Conservation (phyloP, 83 land plant genomes). For the Thuja plicata region DNA sequence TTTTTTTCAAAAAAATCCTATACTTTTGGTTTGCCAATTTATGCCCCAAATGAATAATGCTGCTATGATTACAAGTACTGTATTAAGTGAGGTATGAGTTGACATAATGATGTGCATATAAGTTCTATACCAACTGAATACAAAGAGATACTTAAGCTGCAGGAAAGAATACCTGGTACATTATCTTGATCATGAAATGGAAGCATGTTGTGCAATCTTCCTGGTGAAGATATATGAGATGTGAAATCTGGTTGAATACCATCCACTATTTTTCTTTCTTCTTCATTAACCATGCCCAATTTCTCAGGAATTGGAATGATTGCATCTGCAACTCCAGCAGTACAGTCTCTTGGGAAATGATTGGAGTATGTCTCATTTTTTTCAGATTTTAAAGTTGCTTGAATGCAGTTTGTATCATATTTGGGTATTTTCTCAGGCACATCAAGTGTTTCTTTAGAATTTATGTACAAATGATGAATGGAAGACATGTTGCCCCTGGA, state of each 20-base stretch:
- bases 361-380: neutral
- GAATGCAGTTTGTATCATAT: neutral
- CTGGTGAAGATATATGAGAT: neutral
- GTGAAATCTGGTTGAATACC: neutral
- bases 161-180: neutral
- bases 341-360: neutral
- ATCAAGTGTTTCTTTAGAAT: neutral
- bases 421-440: neutral
- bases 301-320: neutral
- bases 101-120: neutral
- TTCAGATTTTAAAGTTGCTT: neutral
- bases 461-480: neutral
- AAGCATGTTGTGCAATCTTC: neutral
- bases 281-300: neutral
- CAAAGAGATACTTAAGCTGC: neutral
- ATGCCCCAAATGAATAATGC: no score
- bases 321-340: neutral
- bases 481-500: neutral
- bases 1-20: no score
- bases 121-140: neutral
- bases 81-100: neutral
- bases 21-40: no score
- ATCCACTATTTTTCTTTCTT: neutral
- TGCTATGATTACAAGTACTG: neutral
- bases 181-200: neutral